Evolutionary conservation across 2,329 filamentous ascomycete species (phyloP).

Genomic region (Coleophoma crateriformis): DNA sequence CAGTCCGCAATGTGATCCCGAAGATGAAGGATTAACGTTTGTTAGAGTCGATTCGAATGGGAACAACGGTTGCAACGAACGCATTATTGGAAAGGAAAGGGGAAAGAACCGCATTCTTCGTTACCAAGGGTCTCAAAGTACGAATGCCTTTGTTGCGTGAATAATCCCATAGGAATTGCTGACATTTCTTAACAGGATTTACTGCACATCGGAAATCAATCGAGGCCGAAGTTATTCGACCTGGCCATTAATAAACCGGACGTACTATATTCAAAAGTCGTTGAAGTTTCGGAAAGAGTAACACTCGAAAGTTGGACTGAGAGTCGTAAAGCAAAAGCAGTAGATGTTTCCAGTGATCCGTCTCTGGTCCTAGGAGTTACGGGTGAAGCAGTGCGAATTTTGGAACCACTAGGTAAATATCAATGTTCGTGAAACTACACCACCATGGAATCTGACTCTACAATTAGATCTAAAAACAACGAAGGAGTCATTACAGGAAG

Average conservation of each 20-base stretch:
- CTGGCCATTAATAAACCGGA: constrained; percentile 61
- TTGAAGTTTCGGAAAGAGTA: constrained; percentile 67
- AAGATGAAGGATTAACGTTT: background rate
- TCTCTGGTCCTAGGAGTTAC: constrained; percentile 55
- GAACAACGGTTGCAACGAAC: constrained; percentile 74
- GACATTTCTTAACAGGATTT: constrained; percentile 65
- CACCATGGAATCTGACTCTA: constrained; percentile 45
- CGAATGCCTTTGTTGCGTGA: too few species aligned
- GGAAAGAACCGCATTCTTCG: constrained; percentile 63
- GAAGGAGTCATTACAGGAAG: constrained; percentile 44
- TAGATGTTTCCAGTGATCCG: constrained; percentile 34
- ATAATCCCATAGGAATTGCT: background rate
- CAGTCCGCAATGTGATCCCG: background rate
- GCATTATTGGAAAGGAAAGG: constrained; percentile 66
- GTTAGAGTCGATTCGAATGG: constrained; percentile 58
- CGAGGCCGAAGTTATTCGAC: constrained; percentile 65
- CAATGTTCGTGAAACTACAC: constrained; percentile 47
- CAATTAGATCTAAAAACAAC: constrained; percentile 52
- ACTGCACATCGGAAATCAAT: constrained; percentile 65
- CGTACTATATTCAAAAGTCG: constrained; percentile 59
- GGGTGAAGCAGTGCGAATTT: constrained; percentile 57
- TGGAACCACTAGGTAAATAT: constrained; percentile 47
- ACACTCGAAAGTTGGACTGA: constrained; percentile 64
- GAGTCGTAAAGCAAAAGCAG: constrained; percentile 62
- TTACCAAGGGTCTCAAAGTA: constrained; percentile 59